A percentile compares a stretch with the other conserved stretches of the same genome.
These are phyloP conservation scores for Uncinocarpus reesii DNA, from an alignment of 2,329 filamentous ascomycete species.

Conservation along the genomic window DNA sequence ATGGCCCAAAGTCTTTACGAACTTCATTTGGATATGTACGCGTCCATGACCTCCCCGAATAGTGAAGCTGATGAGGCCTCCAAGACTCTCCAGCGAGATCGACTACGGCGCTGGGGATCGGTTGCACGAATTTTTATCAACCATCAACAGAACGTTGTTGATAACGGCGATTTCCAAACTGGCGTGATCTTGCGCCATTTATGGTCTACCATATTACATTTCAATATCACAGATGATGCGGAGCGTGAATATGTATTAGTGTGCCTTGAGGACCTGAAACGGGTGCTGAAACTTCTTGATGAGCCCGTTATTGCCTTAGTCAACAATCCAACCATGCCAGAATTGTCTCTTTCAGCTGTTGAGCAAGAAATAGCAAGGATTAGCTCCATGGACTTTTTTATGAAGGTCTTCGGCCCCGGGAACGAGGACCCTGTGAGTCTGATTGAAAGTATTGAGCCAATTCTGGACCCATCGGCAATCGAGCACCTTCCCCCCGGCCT, in stretches of 20 bases:
- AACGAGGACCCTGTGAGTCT: slow-evolving; percentile 69
- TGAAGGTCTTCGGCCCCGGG: slow-evolving; percentile 76
- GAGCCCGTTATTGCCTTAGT: slow-evolving; percentile 51
- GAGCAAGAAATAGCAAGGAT: slow-evolving; percentile 86
- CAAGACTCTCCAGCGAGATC: slow-evolving; percentile 47
- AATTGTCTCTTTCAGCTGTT: slow-evolving; percentile 70
- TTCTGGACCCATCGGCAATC: slow-evolving; percentile 57
- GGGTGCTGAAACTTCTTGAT: slow-evolving; percentile 40
- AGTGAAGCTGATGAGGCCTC: slow-evolving; percentile 46
- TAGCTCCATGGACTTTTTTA: slow-evolving; percentile 93
- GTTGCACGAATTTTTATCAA: slow-evolving; percentile 47
- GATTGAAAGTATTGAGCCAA: slow-evolving; percentile 85
- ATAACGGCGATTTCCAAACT: slow-evolving; percentile 26
- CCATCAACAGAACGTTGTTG: slow-evolving; percentile 28
- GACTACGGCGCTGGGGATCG: slow-evolving; percentile 50
- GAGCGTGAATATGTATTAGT: slow-evolving; percentile 50
- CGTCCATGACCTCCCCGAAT: slow-evolving; percentile 50
- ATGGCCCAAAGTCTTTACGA: slow-evolving; percentile 55
- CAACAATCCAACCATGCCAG: slow-evolving; percentile 82
- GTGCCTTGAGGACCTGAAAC: slow-evolving; percentile 54
- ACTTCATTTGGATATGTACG: slow-evolving; percentile 56
- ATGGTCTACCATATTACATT: slow-evolving; percentile 55
- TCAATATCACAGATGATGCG: slow-evolving; percentile 47
- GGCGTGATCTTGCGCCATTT: slow-evolving; percentile 50
- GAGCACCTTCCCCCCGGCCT: slow-evolving; percentile 17